Evolutionary conservation across 331 rosid genomes (phyloP), one percentile per base, ranked within the genome.

Genomic region (Phaseolus coccineus): DNA sequence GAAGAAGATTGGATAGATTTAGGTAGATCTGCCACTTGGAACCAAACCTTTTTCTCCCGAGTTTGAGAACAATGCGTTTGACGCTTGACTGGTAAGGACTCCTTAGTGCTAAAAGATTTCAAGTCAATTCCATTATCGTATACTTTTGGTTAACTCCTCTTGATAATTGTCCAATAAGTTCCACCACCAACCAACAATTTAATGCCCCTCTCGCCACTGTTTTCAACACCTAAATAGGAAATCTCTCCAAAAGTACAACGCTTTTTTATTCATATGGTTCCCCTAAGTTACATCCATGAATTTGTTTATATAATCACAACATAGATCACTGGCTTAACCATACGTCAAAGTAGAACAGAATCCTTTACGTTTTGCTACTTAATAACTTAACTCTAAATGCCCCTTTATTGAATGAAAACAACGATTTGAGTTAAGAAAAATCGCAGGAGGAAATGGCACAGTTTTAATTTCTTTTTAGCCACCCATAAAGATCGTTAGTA

Each of bases 21-120:
- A 77, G 80, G 73, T 69, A 53, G 74, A 86, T 81, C 90, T 89
- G 94, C 89, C 85, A 67, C 88, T 88, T 90, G 84, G 87, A 91
- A 87, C 68, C 55, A 87, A 87, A 89, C 83, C 62, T 64, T 51
- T 53, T 42, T 33, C 62, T 56, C 16, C 73, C 8, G 14, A 73
- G 71, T 67, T 71, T 52, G 70, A 66, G 81, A 71, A 71, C 52
- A 58, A 59, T 28, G 70, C 33, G 50, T 72, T 73, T 81, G 88
- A 84, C 79, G 85, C 88, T 80, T 77, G 69, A 81, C 89, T 27
- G 61, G 6, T 30, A 78, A 42, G 62, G 76, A 77, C 81, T 39
- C 57, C 58, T 61, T 31, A 28, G 63, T 71, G 63, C 76, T 37
- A 58, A 67, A 61, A 24, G 24, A 47, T 27, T 16, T 77, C 67